A percentile compares a stretch with the other conserved stretches of the same genome.
Conservation (phyloP, 2,329 filamentous ascomycete genomes). For the Fusarium sp. region DNA sequence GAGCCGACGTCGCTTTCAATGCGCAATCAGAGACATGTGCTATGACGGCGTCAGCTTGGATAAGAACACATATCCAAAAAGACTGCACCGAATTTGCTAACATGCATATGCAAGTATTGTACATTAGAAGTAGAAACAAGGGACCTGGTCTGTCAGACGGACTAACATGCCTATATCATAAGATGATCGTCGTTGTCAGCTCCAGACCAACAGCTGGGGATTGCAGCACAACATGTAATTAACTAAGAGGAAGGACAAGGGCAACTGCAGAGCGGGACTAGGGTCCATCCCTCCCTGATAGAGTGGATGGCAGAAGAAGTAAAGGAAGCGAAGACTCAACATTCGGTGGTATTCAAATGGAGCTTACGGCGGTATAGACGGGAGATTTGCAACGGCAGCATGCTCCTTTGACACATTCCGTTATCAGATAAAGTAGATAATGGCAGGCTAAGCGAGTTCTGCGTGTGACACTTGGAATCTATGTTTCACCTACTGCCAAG, state of each 20-base stretch:
- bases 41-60: slow-evolving; percentile 2
- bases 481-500: slow-evolving; percentile 12
- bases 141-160: slow-evolving; percentile 29
- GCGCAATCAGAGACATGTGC: slow-evolving; percentile 10
- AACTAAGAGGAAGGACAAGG: slow-evolving; percentile 1
- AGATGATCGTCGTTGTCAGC: slow-evolving; percentile 43
- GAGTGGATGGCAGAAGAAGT: slow-evolving; percentile 4
- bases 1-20: slow-evolving; percentile 14
- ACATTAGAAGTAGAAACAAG: slow-evolving; percentile 3
- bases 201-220: slow-evolving; percentile 21
- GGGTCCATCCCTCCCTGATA: slow-evolving; percentile 1
- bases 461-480: slow-evolving; percentile 7
- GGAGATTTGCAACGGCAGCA: neutral
- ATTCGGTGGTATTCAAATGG: slow-evolving; percentile 3
- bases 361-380: slow-evolving; percentile 15
- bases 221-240: slow-evolving; percentile 6
- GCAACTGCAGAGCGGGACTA: slow-evolving; percentile 12
- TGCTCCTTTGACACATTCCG: neutral
- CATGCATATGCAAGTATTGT: slow-evolving; percentile 19
- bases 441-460: neutral
- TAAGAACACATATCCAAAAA: slow-evolving; percentile 2
- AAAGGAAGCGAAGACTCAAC: neutral
- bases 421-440: slow-evolving; percentile 12
- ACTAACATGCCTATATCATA: slow-evolving; percentile 31
- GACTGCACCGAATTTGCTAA: slow-evolving; percentile 2